Conservation (phyloP, 139 green algal genomes). For the Edaphochlamys debaryana region DNA sequence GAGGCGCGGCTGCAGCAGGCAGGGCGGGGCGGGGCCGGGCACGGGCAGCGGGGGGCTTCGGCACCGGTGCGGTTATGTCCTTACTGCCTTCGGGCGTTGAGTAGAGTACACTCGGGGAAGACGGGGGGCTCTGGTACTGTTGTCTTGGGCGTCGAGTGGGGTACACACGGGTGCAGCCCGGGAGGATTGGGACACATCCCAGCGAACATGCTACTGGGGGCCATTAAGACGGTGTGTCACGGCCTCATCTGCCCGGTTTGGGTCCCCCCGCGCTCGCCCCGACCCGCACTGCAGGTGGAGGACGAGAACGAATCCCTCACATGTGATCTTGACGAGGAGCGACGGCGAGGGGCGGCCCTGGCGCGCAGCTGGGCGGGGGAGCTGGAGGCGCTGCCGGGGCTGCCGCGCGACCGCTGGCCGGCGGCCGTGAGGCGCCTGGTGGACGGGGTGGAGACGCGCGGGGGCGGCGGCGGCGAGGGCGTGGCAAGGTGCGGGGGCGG, state of each 20-base stretch:
- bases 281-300: constrained; percentile 32
- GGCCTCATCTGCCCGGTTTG: no score
- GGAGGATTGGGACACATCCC: no score
- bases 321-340: constrained; percentile 42
- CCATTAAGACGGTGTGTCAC: no score
- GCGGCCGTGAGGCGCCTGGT: constrained; percentile 37
- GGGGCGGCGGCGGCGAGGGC: neutral
- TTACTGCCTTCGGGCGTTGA: no score
- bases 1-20: constrained; percentile 45
- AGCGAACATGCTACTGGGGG: no score
- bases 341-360: constrained; percentile 18
- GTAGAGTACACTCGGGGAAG: no score
- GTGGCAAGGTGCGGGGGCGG: no score
- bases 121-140: no score
- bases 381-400: constrained; percentile 30
- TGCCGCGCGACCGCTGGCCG: constrained; percentile 48
- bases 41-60: neutral
- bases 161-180: no score
- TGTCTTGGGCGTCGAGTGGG: no score
- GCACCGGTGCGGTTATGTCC: no score
- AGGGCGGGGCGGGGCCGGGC: neutral
- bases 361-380: constrained; percentile 24
- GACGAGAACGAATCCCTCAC: constrained; percentile 48
- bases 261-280: no score
- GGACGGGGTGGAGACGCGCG: constrained; percentile 23